These are phyloP conservation scores for Nematocida displodere DNA, from an alignment of 371 early-diverging fungal genomes.

Conservation along the genomic window DNA sequence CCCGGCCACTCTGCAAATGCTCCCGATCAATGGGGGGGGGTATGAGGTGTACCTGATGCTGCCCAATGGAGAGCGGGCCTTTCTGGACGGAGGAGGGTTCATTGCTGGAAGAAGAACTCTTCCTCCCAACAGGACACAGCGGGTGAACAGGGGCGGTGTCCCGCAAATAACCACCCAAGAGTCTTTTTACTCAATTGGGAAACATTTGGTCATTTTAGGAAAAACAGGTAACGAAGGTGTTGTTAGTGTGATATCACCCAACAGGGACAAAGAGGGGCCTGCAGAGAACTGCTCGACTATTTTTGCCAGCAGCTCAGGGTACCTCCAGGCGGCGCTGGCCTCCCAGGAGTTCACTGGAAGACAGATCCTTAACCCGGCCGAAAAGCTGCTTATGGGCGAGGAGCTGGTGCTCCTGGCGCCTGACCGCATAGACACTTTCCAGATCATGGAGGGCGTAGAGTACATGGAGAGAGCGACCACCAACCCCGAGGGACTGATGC, in stretches of 20 bases:
- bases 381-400: constrained; percentile 2
- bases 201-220: constrained; percentile 33
- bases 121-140: neutral
- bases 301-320: neutral
- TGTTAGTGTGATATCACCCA: constrained; percentile 20
- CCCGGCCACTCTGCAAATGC: constrained; percentile 10
- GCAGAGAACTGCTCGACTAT: constrained; percentile 46
- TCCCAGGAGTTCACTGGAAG: neutral
- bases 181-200: constrained; percentile 2
- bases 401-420: constrained; percentile 12
- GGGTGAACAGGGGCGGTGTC: neutral
- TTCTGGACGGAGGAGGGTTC: constrained; percentile 24
- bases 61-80: constrained; percentile 3
- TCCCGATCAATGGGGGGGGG: neutral
- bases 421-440: constrained; percentile 19
- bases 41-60: constrained; percentile 26
- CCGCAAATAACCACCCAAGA: constrained; percentile 14
- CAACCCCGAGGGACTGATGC: constrained; percentile 40
- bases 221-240: neutral
- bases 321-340: neutral
- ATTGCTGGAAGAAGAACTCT: constrained; percentile 5
- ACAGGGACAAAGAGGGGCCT: neutral
- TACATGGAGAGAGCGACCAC: constrained; percentile 33
- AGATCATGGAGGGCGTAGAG: constrained; percentile 47
- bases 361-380: neutral